A percentile compares a stretch with the other conserved stretches of the same genome.
These are phyloP conservation scores for Agaricus subrufescens DNA, from an alignment of 768 basidiomycete species.

Conservation along the genomic window DNA sequence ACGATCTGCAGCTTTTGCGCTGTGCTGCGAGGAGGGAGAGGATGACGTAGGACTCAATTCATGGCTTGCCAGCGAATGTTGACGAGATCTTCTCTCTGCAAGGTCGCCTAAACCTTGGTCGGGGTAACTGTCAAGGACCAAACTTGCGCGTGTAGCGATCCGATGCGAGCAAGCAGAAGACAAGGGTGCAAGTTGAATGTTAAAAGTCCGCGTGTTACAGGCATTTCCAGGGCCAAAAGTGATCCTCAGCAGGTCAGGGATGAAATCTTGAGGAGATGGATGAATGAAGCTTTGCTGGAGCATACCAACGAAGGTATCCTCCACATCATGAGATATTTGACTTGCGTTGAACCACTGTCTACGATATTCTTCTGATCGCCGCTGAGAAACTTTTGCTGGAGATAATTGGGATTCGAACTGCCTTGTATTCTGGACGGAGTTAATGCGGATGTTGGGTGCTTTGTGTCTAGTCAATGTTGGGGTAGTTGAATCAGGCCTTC, in stretches of 20 bases:
- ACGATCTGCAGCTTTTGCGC: constrained; percentile 36
- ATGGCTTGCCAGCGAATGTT: background rate
- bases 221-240: constrained; percentile 49
- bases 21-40: constrained; percentile 17
- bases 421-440: background rate
- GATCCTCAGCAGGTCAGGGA: constrained; percentile 38
- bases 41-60: background rate
- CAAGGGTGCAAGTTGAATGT: constrained; percentile 53
- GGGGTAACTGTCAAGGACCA: background rate
- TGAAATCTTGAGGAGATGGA: constrained; percentile 44
- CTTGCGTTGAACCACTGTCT: constrained; percentile 32
- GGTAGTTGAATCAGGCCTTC: background rate
- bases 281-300: constrained; percentile 50
- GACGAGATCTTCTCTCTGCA: background rate
- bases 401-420: background rate
- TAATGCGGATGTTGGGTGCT: background rate
- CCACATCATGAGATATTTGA: constrained; percentile 33
- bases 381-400: constrained; percentile 1
- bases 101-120: background rate
- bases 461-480: background rate
- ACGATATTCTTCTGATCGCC: constrained; percentile 31
- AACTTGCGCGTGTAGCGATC: background rate
- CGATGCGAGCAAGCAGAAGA: constrained; percentile 16
- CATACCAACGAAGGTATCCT: constrained; percentile 58
- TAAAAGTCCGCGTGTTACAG: constrained; percentile 40